Evolutionary conservation across 331 rosid species (phyloP).

Genomic region (Rhamnella rubrinervis): DNA sequence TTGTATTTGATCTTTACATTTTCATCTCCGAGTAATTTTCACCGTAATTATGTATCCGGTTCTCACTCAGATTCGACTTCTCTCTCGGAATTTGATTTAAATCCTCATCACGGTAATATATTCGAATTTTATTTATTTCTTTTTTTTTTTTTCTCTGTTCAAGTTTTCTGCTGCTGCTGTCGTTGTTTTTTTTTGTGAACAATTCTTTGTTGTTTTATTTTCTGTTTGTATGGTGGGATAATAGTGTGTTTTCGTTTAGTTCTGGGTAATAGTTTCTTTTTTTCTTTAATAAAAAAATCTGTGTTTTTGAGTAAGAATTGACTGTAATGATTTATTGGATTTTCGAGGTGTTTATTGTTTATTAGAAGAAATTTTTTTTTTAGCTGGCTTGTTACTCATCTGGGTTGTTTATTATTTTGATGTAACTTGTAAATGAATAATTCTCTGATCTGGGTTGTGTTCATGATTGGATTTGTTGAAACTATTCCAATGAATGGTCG

Average conservation of each 20-base stretch:
- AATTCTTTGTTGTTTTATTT: too few species aligned
- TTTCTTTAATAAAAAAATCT: too few species aligned
- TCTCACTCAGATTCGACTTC: conserved; percentile 44
- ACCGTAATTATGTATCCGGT: conserved; percentile 13
- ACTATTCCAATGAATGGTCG: too few species aligned
- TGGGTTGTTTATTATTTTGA: not conserved
- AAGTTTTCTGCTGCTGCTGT: not conserved
- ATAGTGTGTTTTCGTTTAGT: not conserved
- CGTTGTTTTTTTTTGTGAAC: not conserved
- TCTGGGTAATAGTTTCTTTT: not conserved
- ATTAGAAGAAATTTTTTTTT: not conserved
- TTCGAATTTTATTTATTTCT: conserved; percentile 5
- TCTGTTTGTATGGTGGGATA: not conserved
- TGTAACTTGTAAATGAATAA: not conserved
- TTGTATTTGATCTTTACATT: not conserved
- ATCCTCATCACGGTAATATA: conserved; percentile 23
- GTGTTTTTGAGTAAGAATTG: not conserved
- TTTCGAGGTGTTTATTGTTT: not conserved
- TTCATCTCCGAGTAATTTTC: not conserved
- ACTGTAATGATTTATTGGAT: not conserved
- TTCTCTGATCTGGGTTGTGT: too few species aligned
- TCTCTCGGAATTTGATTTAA: conserved; percentile 3
- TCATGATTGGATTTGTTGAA: too few species aligned
- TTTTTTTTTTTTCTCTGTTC: not conserved
- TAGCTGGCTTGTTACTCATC: not conserved